phyloP scores from a whole-genome alignment of 148 eudicot species.

The Camellia sinensis region DNA sequence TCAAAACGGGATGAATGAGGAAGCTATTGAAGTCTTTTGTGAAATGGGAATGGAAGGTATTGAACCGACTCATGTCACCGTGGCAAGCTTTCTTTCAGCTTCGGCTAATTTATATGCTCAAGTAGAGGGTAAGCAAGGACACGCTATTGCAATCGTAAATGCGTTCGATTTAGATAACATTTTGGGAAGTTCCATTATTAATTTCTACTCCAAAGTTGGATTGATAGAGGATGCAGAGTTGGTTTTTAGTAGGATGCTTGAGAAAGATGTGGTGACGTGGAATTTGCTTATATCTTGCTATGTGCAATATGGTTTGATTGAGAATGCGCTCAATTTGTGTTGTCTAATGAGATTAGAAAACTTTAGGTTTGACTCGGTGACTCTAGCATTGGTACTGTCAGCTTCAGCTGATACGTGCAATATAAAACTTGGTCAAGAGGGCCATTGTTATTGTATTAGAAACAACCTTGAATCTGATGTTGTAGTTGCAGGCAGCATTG shows the following conservation, averaged over 20 bases:
- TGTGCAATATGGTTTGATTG: constrained; percentile 36
- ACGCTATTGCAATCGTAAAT: constrained; percentile 40
- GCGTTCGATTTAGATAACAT: constrained; percentile 46
- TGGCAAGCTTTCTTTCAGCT: constrained; percentile 53
- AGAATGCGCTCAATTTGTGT: constrained; percentile 33
- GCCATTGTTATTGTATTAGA: constrained; percentile 48
- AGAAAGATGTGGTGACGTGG: constrained; percentile 64
- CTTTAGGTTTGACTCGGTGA: constrained; percentile 49
- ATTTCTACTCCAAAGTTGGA: constrained; percentile 50
- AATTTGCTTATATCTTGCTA: constrained; percentile 55
- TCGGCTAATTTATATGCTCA: constrained; percentile 43
- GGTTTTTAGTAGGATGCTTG: constrained; percentile 42
- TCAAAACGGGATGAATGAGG: constrained; percentile 52
- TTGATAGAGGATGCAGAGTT: constrained; percentile 45
- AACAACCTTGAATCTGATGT: constrained; percentile 36
- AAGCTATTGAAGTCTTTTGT: constrained; percentile 42
- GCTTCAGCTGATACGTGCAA: constrained; percentile 33
- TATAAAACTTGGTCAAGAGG: constrained; percentile 42
- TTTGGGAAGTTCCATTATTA: constrained; percentile 58
- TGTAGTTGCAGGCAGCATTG: constrained; percentile 37
- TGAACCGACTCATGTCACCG: constrained; percentile 50
- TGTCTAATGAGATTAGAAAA: constrained; percentile 41
- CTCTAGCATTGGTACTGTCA: constrained; percentile 39
- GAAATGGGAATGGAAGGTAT: constrained; percentile 48
- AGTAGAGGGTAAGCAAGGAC: constrained; percentile 58